Conservation (phyloP, 176 grass and related monocot genomes). For the Juncus inflexus region DNA sequence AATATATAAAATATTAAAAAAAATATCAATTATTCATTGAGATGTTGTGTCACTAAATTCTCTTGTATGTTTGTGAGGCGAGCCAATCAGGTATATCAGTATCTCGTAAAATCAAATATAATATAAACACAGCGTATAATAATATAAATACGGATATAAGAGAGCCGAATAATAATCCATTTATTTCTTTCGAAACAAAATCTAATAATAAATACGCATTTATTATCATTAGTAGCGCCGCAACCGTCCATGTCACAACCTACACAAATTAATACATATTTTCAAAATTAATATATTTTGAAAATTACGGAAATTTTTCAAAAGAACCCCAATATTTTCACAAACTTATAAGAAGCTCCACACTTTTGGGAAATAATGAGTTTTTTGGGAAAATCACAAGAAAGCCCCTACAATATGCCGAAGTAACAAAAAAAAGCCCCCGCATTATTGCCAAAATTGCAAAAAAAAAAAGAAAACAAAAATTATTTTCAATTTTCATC, state of each 20-base stretch:
- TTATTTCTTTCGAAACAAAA: slow-evolving; percentile 79
- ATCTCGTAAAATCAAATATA: slow-evolving; percentile 70
- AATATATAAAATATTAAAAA: neutral
- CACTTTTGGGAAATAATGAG: neutral
- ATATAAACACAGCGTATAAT: slow-evolving; percentile 51
- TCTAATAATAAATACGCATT: slow-evolving; percentile 86
- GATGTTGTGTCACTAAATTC: slow-evolving; percentile 34
- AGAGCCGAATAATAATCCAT: slow-evolving; percentile 45
- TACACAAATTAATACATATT: slow-evolving; percentile 25
- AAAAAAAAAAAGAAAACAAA: too few relatives aligned
- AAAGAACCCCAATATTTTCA: neutral
- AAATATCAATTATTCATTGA: too few relatives aligned
- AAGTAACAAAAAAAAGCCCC: too few relatives aligned
- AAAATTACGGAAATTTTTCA: neutral
- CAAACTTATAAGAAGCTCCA: neutral
- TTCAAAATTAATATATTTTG: neutral
- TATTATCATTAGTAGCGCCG: slow-evolving; percentile 72
- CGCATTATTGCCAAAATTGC: too few relatives aligned
- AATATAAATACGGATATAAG: slow-evolving; percentile 44
- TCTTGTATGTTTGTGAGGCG: slow-evolving; percentile 30
- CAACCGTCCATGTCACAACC: slow-evolving; percentile 85
- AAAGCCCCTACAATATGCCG: too few relatives aligned
- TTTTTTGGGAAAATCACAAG: neutral
- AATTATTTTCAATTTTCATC: too few relatives aligned
- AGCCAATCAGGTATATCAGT: slow-evolving; percentile 40